Evolutionary conservation across 495 filamentous ascomycete species (phyloP), one percentile per base, ranked within the genome.

Genomic region (Penicillium crystallinum): DNA sequence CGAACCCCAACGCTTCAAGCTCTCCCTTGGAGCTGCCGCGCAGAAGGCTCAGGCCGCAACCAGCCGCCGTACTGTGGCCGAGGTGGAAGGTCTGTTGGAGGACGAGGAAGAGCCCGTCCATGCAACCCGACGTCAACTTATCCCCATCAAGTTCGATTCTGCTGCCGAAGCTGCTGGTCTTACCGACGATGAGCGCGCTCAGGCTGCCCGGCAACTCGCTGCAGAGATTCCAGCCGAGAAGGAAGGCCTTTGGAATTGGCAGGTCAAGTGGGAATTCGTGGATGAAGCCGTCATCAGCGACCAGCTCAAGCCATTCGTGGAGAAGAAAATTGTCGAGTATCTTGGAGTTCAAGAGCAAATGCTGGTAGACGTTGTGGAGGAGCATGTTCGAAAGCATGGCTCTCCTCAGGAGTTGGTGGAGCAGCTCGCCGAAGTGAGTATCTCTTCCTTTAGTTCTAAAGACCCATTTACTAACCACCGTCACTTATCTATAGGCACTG

Each of bases 321-420:
- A 95, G 77, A 96, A 96, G 81, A 97, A 96, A 78, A 88, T 97
- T 49, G 84, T 97, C 52, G 95, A 97, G 66, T 95, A 90, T 63
- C 77, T 99, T 35, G 93, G 93, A 47, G 89, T 99, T 48, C 91
- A 97, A 70, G 93, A 99, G 72, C 89, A 96, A 71, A 85, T 96
- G 73, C 74, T 97, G 45, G 89, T 99, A 27, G 90, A 96, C 62
- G 84, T 95, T 54, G 91, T 97, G 40, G 84, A 96, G 59, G 87
- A 89, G 54, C 88, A 93, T 72, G 74, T 99, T 45, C 80, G 86
- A 44, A 88, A 87, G 61, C 83, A 86, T 59, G 85, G 82, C 15
- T 77, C 77, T 55, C 91, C 93, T 19, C 81, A 84, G 64, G 88
- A 88, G 33, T 68, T 98, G 55, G 90, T 95, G 18, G 87, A 88